These are phyloP conservation scores for Magnaporthiopsis incrustans DNA, from an alignment of 2,329 filamentous ascomycete genomes.

Conservation along the genomic window DNA sequence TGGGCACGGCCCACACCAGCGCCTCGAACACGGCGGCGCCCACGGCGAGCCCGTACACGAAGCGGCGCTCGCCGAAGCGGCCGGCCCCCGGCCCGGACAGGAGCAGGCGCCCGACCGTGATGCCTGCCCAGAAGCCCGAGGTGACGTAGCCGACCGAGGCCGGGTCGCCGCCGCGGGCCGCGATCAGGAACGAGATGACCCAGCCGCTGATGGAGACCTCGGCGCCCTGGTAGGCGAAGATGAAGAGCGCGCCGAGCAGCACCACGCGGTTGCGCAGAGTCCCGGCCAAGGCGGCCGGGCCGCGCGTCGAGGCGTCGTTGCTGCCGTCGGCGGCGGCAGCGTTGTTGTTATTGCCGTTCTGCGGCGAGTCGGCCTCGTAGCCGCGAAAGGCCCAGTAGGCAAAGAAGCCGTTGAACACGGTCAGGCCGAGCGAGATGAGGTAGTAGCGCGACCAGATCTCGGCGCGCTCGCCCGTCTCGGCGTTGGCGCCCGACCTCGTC, in stretches of 20 bases:
- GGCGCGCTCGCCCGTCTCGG: slow-evolving; percentile 5
- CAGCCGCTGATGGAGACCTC: slow-evolving; percentile 80
- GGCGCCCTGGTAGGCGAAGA: slow-evolving; percentile 79
- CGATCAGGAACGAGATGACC: slow-evolving; percentile 80
- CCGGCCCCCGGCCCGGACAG: slow-evolving; percentile 56
- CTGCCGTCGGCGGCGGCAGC: slow-evolving; percentile 16
- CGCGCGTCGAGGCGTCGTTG: slow-evolving; percentile 21
- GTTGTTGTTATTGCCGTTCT: neutral
- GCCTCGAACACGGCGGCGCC: slow-evolving; percentile 62
- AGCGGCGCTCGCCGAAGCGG: slow-evolving; percentile 60
- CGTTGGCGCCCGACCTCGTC: slow-evolving; percentile 39
- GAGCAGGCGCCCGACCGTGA: slow-evolving; percentile 67
- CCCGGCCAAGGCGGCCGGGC: slow-evolving; percentile 58
- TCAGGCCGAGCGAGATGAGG: slow-evolving; percentile 52
- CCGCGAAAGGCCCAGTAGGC: slow-evolving; percentile 60
- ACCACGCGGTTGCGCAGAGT: slow-evolving; percentile 69
- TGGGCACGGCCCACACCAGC: slow-evolving; percentile 72
- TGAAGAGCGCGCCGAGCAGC: slow-evolving; percentile 68
- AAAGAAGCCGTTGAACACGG: slow-evolving; percentile 47
- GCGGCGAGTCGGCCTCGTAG: slow-evolving; percentile 53
- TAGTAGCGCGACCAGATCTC: slow-evolving; percentile 65
- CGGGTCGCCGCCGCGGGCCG: slow-evolving; percentile 60
- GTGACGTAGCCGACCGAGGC: slow-evolving; percentile 72
- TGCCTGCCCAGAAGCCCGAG: slow-evolving; percentile 62
- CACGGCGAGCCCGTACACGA: slow-evolving; percentile 54